These are phyloP conservation scores for Suillus brevipes DNA, from an alignment of 768 basidiomycete species.

Conservation along the genomic window DNA sequence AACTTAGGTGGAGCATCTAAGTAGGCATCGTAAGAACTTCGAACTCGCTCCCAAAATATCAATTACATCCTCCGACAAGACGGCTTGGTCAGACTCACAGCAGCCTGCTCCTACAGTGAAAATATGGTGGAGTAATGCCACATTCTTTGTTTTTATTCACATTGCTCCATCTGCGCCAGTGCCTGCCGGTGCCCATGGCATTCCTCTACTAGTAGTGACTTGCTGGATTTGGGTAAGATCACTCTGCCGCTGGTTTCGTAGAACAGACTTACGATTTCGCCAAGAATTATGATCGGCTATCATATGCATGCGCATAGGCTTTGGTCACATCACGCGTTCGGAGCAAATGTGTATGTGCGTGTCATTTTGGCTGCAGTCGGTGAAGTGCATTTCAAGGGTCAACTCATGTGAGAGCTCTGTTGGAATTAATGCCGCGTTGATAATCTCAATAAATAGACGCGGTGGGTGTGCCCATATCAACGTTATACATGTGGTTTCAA, in stretches of 20 bases:
- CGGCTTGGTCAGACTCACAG: neutral
- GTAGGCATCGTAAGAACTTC: neutral
- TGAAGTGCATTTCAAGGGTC: conserved; percentile 78
- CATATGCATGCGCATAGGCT: conserved; percentile 48
- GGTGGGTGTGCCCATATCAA: conserved; percentile 44
- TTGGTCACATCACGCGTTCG: conserved; percentile 75
- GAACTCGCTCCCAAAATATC: neutral
- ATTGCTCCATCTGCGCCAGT: conserved; percentile 31
- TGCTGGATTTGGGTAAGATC: conserved; percentile 64
- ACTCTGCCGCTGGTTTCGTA: neutral
- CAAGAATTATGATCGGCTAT: conserved; percentile 73
- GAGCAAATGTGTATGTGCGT: conserved; percentile 55
- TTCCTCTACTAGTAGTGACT: conserved; percentile 62
- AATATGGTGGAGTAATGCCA: conserved; percentile 65
- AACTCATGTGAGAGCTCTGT: conserved; percentile 56
- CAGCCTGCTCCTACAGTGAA: conserved; percentile 19
- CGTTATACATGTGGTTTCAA: neutral
- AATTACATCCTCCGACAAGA: neutral
- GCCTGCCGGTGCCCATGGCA: conserved; percentile 35
- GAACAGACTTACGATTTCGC: conserved; percentile 1
- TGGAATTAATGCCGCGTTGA: neutral
- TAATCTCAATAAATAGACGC: neutral
- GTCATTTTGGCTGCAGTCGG: conserved; percentile 59
- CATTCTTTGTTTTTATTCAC: conserved; percentile 60
- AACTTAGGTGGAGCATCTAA: neutral